phyloP scores from a whole-genome alignment of 345 rosid species.

The Citrus reticulata region DNA sequence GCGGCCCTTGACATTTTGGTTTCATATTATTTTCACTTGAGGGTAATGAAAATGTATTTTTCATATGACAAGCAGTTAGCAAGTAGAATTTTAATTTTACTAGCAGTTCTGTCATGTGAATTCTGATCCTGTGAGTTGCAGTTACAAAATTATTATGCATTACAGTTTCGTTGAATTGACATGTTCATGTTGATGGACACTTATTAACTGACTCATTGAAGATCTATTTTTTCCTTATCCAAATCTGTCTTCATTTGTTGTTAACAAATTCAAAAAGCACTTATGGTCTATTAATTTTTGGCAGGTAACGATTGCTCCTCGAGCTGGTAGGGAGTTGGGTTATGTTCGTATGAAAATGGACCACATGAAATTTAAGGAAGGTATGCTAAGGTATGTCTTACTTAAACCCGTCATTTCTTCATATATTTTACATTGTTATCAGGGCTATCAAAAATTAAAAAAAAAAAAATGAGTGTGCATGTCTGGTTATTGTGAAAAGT shows the following conservation, averaged over 20 bases:
- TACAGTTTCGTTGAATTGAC: neutral
- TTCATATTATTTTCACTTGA: neutral
- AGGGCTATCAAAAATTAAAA: neutral
- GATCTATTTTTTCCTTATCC: neutral
- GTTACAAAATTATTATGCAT: neutral
- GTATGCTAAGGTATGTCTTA: conserved; percentile 66
- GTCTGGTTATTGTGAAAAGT: neutral
- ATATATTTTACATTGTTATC: neutral
- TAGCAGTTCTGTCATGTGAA: neutral
- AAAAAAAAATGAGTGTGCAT: neutral
- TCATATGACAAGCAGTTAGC: neutral
- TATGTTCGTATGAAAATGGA: conserved; percentile 89
- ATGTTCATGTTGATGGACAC: neutral
- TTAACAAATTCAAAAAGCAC: neutral
- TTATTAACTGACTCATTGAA: neutral
- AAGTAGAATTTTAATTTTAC: neutral
- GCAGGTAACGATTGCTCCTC: conserved; percentile 84
- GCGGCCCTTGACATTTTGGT: neutral
- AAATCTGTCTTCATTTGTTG: neutral
- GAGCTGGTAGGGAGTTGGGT: conserved; percentile 93
- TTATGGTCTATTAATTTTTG: conserved; percentile 17
- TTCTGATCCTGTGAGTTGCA: neutral
- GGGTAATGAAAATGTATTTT: neutral
- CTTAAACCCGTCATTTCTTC: neutral
- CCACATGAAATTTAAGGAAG: conserved; percentile 72